Percentiles rank a stretch among this genome's conserved stretches.
These are phyloP conservation scores for Scheffersomyces titani DNA, from an alignment of 1,139 yeast species.

Conservation along the genomic window DNA sequence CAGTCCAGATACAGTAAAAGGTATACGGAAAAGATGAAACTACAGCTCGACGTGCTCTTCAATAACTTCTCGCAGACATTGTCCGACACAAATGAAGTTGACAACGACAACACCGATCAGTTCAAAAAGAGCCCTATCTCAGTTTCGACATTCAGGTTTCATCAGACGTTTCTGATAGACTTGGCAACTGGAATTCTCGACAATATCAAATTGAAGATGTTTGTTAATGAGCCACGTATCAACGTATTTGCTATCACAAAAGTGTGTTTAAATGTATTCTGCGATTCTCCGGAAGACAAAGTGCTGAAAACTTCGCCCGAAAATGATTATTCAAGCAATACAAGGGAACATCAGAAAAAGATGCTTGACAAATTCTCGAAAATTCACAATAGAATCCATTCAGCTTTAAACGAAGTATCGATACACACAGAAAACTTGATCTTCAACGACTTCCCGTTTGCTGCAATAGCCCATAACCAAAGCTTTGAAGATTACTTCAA, in stretches of 20 bases:
- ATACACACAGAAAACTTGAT: constrained; percentile 33
- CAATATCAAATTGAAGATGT: constrained; percentile 21
- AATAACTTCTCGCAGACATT: constrained; percentile 8
- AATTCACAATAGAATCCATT: constrained; percentile 16
- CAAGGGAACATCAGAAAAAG: constrained; percentile 1
- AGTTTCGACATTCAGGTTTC: constrained; percentile 22
- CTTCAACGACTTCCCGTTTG: constrained; percentile 37
- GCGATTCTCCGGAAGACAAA: not conserved
- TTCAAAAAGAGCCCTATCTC: constrained; percentile 15
- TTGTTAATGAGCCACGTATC: constrained; percentile 22
- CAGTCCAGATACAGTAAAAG: constrained; percentile 24
- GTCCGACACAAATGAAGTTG: not conserved
- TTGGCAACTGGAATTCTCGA: constrained; percentile 20
- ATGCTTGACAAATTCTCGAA: constrained; percentile 6
- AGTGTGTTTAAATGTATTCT: not conserved
- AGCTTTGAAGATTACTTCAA: constrained; percentile 29
- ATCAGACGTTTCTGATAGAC: constrained; percentile 21
- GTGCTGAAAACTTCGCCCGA: not conserved
- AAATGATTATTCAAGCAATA: not conserved
- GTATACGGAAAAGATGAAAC: constrained; percentile 18
- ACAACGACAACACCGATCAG: constrained; percentile 3
- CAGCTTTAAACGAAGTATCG: constrained; percentile 22
- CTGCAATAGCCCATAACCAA: constrained; percentile 26
- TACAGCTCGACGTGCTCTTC: constrained; percentile 16
- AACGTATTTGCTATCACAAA: not conserved